Evolutionary conservation across 805 yeast species (phyloP).

Genomic region (Spathaspora girioi): DNA sequence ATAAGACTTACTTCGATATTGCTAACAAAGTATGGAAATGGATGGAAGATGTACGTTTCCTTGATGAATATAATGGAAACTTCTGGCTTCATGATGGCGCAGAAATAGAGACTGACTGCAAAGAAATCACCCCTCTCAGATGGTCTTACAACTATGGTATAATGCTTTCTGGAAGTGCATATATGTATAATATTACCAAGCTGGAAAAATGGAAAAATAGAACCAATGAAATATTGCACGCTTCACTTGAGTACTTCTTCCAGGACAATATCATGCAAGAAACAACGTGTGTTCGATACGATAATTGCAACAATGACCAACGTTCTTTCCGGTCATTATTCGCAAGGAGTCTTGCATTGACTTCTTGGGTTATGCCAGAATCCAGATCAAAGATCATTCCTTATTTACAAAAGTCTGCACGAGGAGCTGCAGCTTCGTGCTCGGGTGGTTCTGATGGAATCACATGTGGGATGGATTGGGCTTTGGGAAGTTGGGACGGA

Average conservation of each 20-base stretch:
- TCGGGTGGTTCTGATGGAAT: slow-evolving; percentile 82
- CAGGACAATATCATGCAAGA: slow-evolving; percentile 51
- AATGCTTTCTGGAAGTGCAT: slow-evolving; percentile 65
- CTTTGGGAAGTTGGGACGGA: slow-evolving; percentile 56
- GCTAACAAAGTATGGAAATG: slow-evolving; percentile 78
- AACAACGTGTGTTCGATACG: slow-evolving; percentile 55
- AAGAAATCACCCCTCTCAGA: slow-evolving; percentile 43
- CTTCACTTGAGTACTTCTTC: slow-evolving; percentile 43
- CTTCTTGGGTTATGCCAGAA: slow-evolving; percentile 52
- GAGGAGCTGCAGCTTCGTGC: slow-evolving; percentile 75
- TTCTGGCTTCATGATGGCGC: slow-evolving; percentile 58
- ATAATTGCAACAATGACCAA: slow-evolving; percentile 69
- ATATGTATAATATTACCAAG: slow-evolving; percentile 59
- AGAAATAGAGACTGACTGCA: slow-evolving; percentile 42
- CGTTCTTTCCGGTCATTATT: slow-evolving; percentile 70
- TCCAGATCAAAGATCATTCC: slow-evolving; percentile 40
- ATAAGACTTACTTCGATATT: slow-evolving; percentile 35
- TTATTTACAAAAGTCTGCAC: slow-evolving; percentile 48
- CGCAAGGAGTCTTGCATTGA: slow-evolving; percentile 58
- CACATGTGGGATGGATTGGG: slow-evolving; percentile 83
- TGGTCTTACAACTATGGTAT: slow-evolving; percentile 76
- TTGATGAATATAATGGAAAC: slow-evolving; percentile 19
- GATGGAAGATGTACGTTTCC: slow-evolving; percentile 49
- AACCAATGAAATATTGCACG: slow-evolving; percentile 32
- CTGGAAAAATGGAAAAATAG: slow-evolving; percentile 41